A percentile compares a stretch with the other conserved stretches of the same genome.
Conservation (phyloP, 768 basidiomycete species). For the Boletus vermiculosoides region DNA sequence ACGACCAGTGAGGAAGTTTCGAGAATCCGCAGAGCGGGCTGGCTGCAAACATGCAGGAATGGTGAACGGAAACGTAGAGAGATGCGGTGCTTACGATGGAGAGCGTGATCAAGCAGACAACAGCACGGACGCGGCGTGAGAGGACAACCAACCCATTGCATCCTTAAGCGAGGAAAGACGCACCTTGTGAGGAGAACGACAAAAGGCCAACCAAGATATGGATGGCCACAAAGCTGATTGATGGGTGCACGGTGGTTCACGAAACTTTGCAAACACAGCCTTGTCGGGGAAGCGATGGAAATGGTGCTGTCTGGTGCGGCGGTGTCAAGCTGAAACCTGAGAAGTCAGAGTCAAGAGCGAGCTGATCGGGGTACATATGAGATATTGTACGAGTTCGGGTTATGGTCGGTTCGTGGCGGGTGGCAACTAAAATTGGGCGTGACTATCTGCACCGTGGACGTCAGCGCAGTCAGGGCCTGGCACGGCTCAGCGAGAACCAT, state of each 20-base stretch:
- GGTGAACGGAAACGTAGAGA: conserved; percentile 16
- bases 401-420: conserved; percentile 9
- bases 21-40: not conserved
- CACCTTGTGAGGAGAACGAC: conserved; percentile 1
- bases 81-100: conserved; percentile 6
- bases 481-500: conserved; percentile 28
- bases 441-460: conserved; percentile 23
- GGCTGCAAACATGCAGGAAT: conserved; percentile 23
- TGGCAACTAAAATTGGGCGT: conserved; percentile 22
- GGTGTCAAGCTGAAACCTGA: not conserved
- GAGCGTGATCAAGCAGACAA: not conserved
- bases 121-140: conserved; percentile 7
- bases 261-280: not conserved
- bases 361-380: not conserved
- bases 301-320: not conserved
- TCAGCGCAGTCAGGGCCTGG: conserved; percentile 31
- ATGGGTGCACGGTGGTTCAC: not conserved
- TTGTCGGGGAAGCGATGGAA: not conserved
- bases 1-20: not conserved
- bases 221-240: conserved; percentile 10
- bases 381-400: conserved; percentile 5
- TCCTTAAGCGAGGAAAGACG: conserved; percentile 10
- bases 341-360: not conserved
- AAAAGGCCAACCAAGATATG: not conserved
- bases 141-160: not conserved